Evolutionary conservation across 1,284 basidiomycete genomes (phyloP), one percentile per base, ranked within the genome.

Genomic region (Ceratobasidium sp.): DNA sequence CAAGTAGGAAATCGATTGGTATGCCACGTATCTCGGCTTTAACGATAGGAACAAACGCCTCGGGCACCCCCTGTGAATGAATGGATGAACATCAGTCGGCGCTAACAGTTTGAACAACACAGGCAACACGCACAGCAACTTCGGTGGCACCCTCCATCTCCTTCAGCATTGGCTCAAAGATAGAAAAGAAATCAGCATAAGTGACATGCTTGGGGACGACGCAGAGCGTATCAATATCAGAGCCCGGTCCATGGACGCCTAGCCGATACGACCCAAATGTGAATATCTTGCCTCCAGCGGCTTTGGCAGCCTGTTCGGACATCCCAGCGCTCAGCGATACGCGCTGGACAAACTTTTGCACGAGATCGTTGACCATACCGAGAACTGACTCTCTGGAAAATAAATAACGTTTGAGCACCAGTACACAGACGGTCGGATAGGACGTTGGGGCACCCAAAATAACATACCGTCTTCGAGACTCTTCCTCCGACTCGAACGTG

Each of bases 161-260:
- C 79, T 89, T 89, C 74, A 99, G 85, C 92, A 98, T 95, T 41
- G 88, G 86, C 81, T 96, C 94, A 79, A 99, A 98, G 46, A 92
- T 87, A 0, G 92, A 90, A 80, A 98, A 98, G 84, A 99, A 99
- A 84, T 99, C 95, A 79, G 98, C 96, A 77, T 95, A 88, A 77
- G 92, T 92, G 73, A 99, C 92, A 82, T 98, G 95, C 82, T 96
- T 95, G 5, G 97, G 97, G 37, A 98, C 98, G 34, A 99, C 97
- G 81, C 96, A 96, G 43, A 99, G 86, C n/a, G 96, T 98, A 85
- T 99, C 97, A 81, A 99, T 98, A 89, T 99, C 97, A 58, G 92
- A 89, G 9, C 95, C 94, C 43, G 98, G 97, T 14, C 95, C 95
- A 82, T 99, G 98, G 16, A 99, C 97, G 74, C 97, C 97, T 54